Evolutionary conservation across 1,284 basidiomycete genomes (phyloP), one percentile per base, ranked within the genome.

Genomic region (Mycena sp.): DNA sequence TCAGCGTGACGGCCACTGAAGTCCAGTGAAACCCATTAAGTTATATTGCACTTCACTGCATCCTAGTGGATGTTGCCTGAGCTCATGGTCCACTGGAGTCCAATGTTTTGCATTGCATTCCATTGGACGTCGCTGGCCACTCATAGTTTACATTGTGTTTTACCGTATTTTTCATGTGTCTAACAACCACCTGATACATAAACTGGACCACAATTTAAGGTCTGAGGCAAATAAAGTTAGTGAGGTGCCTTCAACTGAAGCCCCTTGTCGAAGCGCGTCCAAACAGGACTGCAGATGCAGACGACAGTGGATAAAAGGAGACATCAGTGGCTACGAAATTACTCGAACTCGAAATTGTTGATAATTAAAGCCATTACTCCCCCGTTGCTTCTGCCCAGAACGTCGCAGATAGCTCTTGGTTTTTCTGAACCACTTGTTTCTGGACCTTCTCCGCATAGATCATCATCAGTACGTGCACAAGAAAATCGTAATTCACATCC

Each of bases 381-480:
- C 43, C 43, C 43, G 25, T 19, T 26, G 43, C 43, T 44, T 19
- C 43, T 26, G n/a, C 43, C 69, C 69, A 72, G 45, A 72, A 72
- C 9, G 65, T 63, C 12, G 64, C 60, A 19, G 49, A 10, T 12
- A 71, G 57, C 12, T 48, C 50, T 19, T 57, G 23, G n/a, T 58
- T 55, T 45, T 70, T 70, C 56, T 60, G 58, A 19, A 43, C 21
- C 28, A 72, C 72, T 30, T 58, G 43, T 23, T 57, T 45, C 43
- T 72, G 66, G 2, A 69, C 61, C 11, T 54, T 45, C 52, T 74
- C 71, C 46, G 62, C 65, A 59, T 70, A 74, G 9, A 74, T 46
- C n/a, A 73, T 43, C 29, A 72, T 45, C 30, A 71, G 30, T 14
- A 44, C 53, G 65, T 72, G 71, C 16, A 73, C 43, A 50, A 65